phyloP scores from a whole-genome alignment of 2,329 filamentous ascomycete genomes.

The Didymella pomorum region DNA sequence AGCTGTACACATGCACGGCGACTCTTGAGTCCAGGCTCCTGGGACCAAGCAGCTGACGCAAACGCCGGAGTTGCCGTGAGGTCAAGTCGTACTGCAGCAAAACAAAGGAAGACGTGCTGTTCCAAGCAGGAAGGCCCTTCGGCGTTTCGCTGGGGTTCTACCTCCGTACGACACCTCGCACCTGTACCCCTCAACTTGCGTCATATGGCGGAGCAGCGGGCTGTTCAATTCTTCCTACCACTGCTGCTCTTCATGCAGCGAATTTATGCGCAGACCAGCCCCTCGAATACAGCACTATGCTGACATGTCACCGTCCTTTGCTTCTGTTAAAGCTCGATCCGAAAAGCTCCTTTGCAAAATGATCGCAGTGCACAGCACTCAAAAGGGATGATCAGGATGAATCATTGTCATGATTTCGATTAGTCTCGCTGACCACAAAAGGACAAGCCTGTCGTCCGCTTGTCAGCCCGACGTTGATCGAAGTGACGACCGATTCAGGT shows the following conservation, averaged over 20 bases:
- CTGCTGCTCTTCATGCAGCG: background rate
- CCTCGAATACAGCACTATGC: background rate
- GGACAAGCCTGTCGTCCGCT: conserved; percentile 26
- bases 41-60: conserved; percentile 12
- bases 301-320: background rate
- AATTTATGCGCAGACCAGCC: background rate
- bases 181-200: conserved; percentile 31
- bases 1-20: conserved; percentile 7
- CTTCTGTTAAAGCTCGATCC: background rate
- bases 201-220: conserved; percentile 23
- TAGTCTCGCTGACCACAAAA: conserved; percentile 9
- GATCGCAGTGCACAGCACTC: background rate
- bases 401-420: background rate
- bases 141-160: conserved; percentile 16
- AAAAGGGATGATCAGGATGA: background rate
- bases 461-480: conserved; percentile 30
- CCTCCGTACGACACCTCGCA: conserved; percentile 9
- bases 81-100: conserved; percentile 9
- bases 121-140: conserved; percentile 11
- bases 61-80: background rate
- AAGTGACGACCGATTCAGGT: conserved; percentile 29
- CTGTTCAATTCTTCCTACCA: conserved; percentile 8
- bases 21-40: conserved; percentile 12
- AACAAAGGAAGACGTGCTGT: conserved; percentile 2
- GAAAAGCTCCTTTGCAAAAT: background rate